Conservation (phyloP, 768 basidiomycete species). For the Lactifluus volemus region DNA sequence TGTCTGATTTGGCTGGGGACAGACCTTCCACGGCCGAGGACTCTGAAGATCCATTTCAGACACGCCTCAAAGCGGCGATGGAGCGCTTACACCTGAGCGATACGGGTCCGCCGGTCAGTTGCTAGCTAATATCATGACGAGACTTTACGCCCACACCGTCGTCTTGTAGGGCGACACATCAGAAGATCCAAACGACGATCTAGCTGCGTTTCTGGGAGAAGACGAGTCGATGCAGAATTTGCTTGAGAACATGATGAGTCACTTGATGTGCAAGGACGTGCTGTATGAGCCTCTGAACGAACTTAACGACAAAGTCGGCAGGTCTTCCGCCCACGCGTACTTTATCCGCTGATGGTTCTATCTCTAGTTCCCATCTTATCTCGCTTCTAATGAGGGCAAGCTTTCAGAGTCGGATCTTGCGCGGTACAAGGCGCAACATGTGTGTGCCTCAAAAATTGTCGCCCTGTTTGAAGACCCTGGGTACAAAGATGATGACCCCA, state of each 20-base stretch:
- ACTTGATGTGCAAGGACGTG: slow-evolving; percentile 73
- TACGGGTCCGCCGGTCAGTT: slow-evolving; percentile 37
- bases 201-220: slow-evolving; percentile 45
- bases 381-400: slow-evolving; percentile 44
- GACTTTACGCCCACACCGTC: slow-evolving; percentile 2
- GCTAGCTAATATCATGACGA: not conserved
- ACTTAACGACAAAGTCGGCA: slow-evolving; percentile 53
- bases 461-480: slow-evolving; percentile 52
- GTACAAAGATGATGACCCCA: slow-evolving; percentile 49
- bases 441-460: slow-evolving; percentile 49
- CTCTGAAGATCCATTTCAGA: slow-evolving; percentile 47
- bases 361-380: slow-evolving; percentile 67
- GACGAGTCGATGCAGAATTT: slow-evolving; percentile 50
- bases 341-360: not conserved
- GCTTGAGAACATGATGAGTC: slow-evolving; percentile 74
- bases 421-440: slow-evolving; percentile 57
- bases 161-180: slow-evolving; percentile 21
- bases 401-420: slow-evolving; percentile 49
- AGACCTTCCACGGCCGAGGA: slow-evolving; percentile 9
- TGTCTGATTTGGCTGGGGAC: slow-evolving; percentile 10
- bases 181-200: slow-evolving; percentile 30
- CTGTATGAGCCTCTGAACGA: slow-evolving; percentile 86
- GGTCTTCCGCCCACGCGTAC: not conserved
- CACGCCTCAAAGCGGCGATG: slow-evolving; percentile 62
- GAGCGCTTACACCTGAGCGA: slow-evolving; percentile 66